Base-by-base conservation (phyloP, 1,284 basidiomycete species). In the Phellopilus nigrolimitatus region DNA sequence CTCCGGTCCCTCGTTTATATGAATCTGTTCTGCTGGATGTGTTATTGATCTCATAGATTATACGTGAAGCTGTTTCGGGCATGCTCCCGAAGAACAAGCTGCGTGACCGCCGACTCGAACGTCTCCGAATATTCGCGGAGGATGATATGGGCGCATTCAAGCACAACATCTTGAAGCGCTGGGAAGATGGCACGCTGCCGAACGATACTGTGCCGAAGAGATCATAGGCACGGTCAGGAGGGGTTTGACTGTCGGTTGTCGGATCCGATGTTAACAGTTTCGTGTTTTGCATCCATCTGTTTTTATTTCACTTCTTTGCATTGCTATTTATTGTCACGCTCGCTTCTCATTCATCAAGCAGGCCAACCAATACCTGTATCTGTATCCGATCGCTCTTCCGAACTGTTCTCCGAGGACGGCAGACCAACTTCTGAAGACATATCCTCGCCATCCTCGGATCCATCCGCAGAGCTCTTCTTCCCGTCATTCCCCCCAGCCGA, bases 41-140 rank as follows among this genome's bases (percentile, higher is more conserved):
- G n/a, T n/a, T n/a, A n/a, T n/a, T n/a, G n/a, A n/a, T 2, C 17
- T 15, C 28, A n/a, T 62, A 97, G 94, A 91, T 97, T 60, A 91
- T 97, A 54, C 84, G 90, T n/a, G 82, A 91, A 59, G 95, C 95
- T 6, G 94, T 97, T 3, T 90, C 93, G 7, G 91, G 94, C 56
- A 97, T 97, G 94, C 74, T 97, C 54, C 94, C 94, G 25, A 97
- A 97, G 70, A 97, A 97, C 74, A 93, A 88, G 58, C 79, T 95
- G 56, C 82, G 94, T 24, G 88, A 95, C 51, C 77, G 88, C 46
- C 78, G 94, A 42, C 70, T 97, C 36, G 90, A 88, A 56, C 74
- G 94, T 48, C 74, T 97, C 43, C 84, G 88, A 57, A 88, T 97
- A 60, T 97, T 93, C 64, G 79, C 88, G 31, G 86, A 79, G 13